phyloP scores from a whole-genome alignment of 441 rosid species.

The Arabidopsis hybrid region DNA sequence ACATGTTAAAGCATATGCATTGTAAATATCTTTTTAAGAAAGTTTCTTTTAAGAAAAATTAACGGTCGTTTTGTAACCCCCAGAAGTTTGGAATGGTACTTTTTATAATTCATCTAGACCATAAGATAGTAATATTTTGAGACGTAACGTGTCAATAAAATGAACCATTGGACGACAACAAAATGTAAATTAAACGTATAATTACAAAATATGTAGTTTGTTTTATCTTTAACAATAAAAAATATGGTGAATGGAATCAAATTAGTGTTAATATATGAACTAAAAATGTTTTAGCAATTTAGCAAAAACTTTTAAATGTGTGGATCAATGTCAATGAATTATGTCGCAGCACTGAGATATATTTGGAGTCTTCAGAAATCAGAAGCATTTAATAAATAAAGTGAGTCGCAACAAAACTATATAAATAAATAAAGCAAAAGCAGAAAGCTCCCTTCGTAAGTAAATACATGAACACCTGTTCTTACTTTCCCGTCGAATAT shows the following conservation, averaged over 20 bases:
- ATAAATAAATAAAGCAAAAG: neutral
- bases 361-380: neutral
- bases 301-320: neutral
- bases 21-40: neutral
- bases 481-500: neutral
- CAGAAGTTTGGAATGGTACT: neutral
- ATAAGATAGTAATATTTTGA: neutral
- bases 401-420: neutral
- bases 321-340: neutral
- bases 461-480: constrained; percentile 1
- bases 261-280: constrained; percentile 2
- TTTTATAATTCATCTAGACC: too few relatives aligned
- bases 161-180: neutral
- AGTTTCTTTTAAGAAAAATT: neutral
- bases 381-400: neutral
- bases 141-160: neutral
- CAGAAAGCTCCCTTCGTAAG: neutral
- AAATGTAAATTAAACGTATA: neutral
- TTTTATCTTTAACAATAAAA: neutral
- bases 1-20: neutral
- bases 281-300: neutral
- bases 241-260: neutral
- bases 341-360: neutral
- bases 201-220: neutral
- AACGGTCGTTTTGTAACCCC: neutral